Base-by-base conservation (phyloP, 257 asterid species). In the Gentiana macrophylla region DNA sequence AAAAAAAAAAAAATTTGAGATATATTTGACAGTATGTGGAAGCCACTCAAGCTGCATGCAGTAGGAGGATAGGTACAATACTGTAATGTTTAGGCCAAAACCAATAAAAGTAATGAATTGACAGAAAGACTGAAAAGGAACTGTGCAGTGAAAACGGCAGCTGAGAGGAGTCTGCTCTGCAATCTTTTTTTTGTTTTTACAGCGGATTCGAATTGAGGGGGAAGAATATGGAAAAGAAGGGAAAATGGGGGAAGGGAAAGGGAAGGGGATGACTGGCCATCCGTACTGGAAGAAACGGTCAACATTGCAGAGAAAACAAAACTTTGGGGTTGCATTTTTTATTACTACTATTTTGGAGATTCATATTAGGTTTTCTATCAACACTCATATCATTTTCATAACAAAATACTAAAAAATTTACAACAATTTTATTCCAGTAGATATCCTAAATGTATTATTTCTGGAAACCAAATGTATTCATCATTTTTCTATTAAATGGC, bases 131-230 rank as follows among this genome's bases (percentile, higher is more conserved):
- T 4, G 51, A 13, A 55, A 55, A 72, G 60, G 43, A 8, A 75
- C 66, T 73, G 74, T 43, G 69, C 59, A 37, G 75, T 76, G 89
- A 84, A 74, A 80, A 72, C 82, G 86, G 89, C 86, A 51, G 75
- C 6, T 41, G 46, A 7, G 6, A 10, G 46, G 9, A 6, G 46
- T 5, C 46, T 41, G 46, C 60, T 74, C 87, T 67, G 77, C 70
- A 51, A 8, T 24, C 24, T 24, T 24, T 24, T 24, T 24, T 24
- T 24, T 24, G 24, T 36, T 62, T 65, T 61, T 62, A 72, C 75
- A 62, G 78, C 32, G 41, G 47, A 61, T 52, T 45, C 32, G 63
- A 43, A 50, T 13, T 54, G 57, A n/a, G 65, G 53, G 43, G 51
- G 35, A 66, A 49, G 59, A 51, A 62, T 65, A 66, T 68, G 79